Percentiles rank a stretch among this genome's conserved stretches.
Conservation (phyloP, 495 filamentous ascomycete species). For the Staphylotrichum longicolle region DNA sequence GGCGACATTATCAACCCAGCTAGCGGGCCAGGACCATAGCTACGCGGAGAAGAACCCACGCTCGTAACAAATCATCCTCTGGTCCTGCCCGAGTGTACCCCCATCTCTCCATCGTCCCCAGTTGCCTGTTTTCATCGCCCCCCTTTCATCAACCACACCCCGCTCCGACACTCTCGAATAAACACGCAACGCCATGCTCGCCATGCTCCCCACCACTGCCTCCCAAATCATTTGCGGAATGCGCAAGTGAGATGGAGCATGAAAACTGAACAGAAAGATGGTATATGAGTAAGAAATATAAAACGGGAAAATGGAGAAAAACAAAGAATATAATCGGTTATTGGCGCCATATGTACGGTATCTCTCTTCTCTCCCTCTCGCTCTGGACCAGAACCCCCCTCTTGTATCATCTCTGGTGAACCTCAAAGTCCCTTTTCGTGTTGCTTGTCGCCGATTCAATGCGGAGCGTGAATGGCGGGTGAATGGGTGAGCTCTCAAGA, state of each 20-base stretch:
- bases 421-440: no score
- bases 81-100: background rate
- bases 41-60: no score
- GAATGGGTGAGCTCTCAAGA: no score
- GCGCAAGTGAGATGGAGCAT: background rate
- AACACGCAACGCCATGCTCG: conserved; percentile 22
- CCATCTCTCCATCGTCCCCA: background rate
- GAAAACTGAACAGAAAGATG: conserved; percentile 7
- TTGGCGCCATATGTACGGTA: conserved; percentile 16
- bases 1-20: background rate
- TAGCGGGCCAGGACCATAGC: no score
- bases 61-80: background rate
- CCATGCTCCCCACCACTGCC: background rate
- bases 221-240: no score
- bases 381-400: background rate
- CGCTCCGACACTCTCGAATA: background rate
- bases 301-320: conserved; percentile 4
- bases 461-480: no score
- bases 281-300: conserved; percentile 12
- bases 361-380: conserved; percentile 1
- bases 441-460: no score
- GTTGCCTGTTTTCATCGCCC: background rate
- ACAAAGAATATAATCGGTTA: conserved; percentile 11
- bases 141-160: background rate
- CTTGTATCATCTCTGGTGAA: no score